These are phyloP conservation scores for Coleophoma eucalyptorum DNA, from an alignment of 2,329 filamentous ascomycete species.

Conservation along the genomic window DNA sequence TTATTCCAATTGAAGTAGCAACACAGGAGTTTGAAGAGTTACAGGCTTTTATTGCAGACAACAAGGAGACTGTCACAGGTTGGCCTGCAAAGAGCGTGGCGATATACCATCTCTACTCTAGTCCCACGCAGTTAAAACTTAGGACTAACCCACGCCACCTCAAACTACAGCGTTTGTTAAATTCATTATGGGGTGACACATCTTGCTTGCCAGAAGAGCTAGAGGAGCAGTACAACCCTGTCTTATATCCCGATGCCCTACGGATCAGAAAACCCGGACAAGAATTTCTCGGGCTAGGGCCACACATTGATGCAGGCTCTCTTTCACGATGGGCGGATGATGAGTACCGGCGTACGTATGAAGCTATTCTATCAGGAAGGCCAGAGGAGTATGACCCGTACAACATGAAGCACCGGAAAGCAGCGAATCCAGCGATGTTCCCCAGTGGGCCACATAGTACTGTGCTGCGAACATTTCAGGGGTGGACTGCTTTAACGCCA, in stretches of 20 bases:
- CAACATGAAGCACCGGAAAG: conserved; percentile 29
- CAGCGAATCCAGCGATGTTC: conserved; percentile 29
- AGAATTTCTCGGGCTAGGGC: conserved; percentile 33
- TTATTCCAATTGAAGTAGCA: neutral
- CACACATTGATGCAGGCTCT: conserved; percentile 38
- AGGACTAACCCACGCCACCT: conserved; percentile 33
- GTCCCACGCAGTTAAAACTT: conserved; percentile 31
- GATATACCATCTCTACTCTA: conserved; percentile 33
- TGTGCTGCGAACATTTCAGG: conserved; percentile 33
- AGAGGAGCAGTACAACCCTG: conserved; percentile 22
- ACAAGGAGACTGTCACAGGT: conserved; percentile 6
- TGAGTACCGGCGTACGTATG: conserved; percentile 31
- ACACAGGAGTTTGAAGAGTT: neutral
- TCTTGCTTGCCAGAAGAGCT: conserved; percentile 3
- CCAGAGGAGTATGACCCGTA: conserved; percentile 27
- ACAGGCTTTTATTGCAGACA: neutral
- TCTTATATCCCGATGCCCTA: conserved; percentile 32
- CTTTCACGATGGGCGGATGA: conserved; percentile 36
- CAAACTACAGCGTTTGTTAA: conserved; percentile 29
- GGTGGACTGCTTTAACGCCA: conserved; percentile 35
- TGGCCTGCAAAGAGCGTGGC: conserved; percentile 32
- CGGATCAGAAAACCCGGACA: conserved; percentile 33
- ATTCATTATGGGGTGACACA: conserved; percentile 32
- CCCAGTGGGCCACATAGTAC: conserved; percentile 30
- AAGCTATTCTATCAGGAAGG: conserved; percentile 16